phyloP scores from a whole-genome alignment of 2,329 filamentous ascomycete species.

The Exophiala alcalophila region DNA sequence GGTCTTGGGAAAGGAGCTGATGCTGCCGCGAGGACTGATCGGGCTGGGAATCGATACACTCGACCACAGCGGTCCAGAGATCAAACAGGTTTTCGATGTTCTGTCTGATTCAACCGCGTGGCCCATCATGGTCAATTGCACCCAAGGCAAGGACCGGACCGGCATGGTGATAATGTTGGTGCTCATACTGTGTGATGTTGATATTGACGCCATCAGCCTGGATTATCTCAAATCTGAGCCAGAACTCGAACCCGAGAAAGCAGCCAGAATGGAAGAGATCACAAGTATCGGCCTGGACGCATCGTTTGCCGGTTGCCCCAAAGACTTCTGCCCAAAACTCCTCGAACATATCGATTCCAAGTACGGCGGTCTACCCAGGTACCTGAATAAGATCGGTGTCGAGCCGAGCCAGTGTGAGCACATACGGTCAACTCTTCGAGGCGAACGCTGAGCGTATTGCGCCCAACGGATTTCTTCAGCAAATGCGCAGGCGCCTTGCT shows the following conservation, averaged over 20 bases:
- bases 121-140: slow-evolving; percentile 75
- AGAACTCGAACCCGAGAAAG: slow-evolving; percentile 60
- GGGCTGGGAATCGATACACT: slow-evolving; percentile 69
- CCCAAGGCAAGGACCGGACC: slow-evolving; percentile 83
- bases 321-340: slow-evolving; percentile 61
- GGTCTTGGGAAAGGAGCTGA: slow-evolving; percentile 66
- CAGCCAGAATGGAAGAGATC: slow-evolving; percentile 66
- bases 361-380: slow-evolving; percentile 66
- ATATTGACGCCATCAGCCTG: slow-evolving; percentile 55
- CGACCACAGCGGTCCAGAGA: slow-evolving; percentile 61
- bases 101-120: slow-evolving; percentile 55
- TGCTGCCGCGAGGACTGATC: slow-evolving; percentile 68
- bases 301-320: slow-evolving; percentile 67
- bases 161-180: slow-evolving; percentile 68
- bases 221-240: slow-evolving; percentile 69
- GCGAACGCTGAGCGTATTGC: no score
- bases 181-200: slow-evolving; percentile 58
- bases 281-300: slow-evolving; percentile 66
- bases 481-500: no score
- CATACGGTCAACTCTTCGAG: no score
- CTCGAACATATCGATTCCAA: slow-evolving; percentile 55
- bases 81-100: slow-evolving; percentile 66
- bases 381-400: slow-evolving; percentile 64
- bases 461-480: no score
- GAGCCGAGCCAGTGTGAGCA: slow-evolving; percentile 42